Evolutionary conservation across 2,329 filamentous ascomycete species (phyloP).

Genomic region (Chaetomiaceae sp.): DNA sequence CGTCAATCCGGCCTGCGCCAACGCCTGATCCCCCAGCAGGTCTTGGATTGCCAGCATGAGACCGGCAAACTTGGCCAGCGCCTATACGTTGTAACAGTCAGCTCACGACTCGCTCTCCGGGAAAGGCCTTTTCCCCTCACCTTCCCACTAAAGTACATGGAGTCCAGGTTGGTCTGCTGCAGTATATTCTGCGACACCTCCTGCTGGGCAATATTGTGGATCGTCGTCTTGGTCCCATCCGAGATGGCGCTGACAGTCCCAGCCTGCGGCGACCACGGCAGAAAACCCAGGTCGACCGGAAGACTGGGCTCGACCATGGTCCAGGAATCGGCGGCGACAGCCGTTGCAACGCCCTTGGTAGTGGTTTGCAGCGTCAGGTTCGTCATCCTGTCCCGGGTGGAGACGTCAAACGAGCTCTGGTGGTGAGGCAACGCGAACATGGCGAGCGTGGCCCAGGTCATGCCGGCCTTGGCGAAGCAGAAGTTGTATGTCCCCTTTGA

Average conservation of each 20-base stretch:
- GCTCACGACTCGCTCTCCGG: constrained; percentile 21
- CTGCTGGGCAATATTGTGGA: constrained; percentile 58
- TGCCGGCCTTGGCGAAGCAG: constrained; percentile 66
- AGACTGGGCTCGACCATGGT: constrained; percentile 71
- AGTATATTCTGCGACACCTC: constrained; percentile 75
- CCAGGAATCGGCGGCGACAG: constrained; percentile 68
- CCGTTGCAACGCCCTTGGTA: constrained; percentile 76
- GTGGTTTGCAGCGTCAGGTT: constrained; percentile 66
- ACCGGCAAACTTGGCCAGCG: constrained; percentile 69
- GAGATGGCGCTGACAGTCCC: constrained; percentile 45
- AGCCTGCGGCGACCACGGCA: constrained; percentile 64
- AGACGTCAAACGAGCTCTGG: constrained; percentile 63
- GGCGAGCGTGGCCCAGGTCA: constrained; percentile 55
- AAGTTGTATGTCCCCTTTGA: constrained; percentile 67
- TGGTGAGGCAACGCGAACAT: constrained; percentile 93
- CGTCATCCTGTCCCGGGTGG: constrained; percentile 48
- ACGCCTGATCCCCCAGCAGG: constrained; percentile 52
- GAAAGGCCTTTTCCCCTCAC: constrained; percentile 35
- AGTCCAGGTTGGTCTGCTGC: constrained; percentile 69
- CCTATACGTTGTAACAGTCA: constrained; percentile 38
- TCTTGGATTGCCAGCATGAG: constrained; percentile 62
- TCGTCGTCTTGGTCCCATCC: constrained; percentile 50
- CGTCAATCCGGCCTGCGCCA: constrained; percentile 54
- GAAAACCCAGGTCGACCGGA: constrained; percentile 69
- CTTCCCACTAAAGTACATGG: constrained; percentile 93